Evolutionary conservation across 306 rosid species (phyloP).

Genomic region (Cicer bijugum): DNA sequence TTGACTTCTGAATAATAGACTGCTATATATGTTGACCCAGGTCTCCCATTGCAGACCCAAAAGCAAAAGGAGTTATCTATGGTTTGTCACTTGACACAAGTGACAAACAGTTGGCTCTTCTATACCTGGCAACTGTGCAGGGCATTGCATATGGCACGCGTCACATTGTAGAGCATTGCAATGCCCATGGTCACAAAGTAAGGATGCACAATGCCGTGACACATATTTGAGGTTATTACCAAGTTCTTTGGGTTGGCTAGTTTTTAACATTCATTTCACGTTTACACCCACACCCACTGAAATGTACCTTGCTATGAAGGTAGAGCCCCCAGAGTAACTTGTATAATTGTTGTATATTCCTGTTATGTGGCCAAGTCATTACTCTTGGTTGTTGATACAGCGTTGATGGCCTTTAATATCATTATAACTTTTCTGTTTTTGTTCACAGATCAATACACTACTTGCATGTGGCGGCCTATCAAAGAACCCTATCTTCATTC

Average conservation of each 20-base stretch:
- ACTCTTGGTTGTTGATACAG: conserved; percentile 29
- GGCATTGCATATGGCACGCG: conserved; percentile 97
- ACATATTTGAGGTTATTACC: conserved; percentile 42
- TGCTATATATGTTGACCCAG: conserved; percentile 54
- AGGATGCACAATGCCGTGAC: conserved; percentile 47
- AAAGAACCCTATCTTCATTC: conserved; percentile 82
- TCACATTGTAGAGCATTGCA: conserved; percentile 94
- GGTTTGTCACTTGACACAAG: conserved; percentile 93
- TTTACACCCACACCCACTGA: conserved; percentile 22
- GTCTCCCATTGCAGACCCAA: conserved; percentile 97
- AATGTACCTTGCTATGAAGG: conserved; percentile 29
- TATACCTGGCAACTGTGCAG: conserved; percentile 88
- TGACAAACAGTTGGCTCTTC: conserved; percentile 78
- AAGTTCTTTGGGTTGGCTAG: conserved; percentile 34
- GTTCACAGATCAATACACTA: conserved; percentile 76
- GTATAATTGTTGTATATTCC: conserved; percentile 24
- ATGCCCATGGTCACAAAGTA: conserved; percentile 91
- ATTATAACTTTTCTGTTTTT: conserved; percentile 36
- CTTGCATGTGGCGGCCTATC: conserved; percentile 97
- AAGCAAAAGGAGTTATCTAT: conserved; percentile 80
- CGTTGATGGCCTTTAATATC: conserved; percentile 27
- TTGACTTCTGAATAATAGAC: conserved; percentile 42
- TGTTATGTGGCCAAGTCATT: conserved; percentile 19
- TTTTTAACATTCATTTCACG: conserved; percentile 4
- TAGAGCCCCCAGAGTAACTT: conserved; percentile 4